These are phyloP conservation scores for Plantago ovata DNA, from an alignment of 257 asterid genomes.

Conservation along the genomic window DNA sequence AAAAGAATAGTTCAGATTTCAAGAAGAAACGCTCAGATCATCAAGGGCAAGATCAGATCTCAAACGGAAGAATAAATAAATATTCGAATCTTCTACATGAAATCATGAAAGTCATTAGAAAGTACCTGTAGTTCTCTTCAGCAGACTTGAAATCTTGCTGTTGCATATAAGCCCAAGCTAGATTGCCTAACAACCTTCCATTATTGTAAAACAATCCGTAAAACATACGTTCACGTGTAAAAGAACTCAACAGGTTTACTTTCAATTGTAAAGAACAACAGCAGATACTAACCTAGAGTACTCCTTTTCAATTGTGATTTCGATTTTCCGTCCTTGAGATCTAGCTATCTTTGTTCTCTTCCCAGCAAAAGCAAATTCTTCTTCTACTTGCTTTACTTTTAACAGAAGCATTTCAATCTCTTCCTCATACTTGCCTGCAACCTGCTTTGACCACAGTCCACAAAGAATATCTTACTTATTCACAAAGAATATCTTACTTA, in stretches of 20 bases:
- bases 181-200: constrained; percentile 77
- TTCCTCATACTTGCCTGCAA: constrained; percentile 72
- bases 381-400: constrained; percentile 69
- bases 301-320: constrained; percentile 75
- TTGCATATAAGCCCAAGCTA: constrained; percentile 93
- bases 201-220: not conserved
- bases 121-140: constrained; percentile 74
- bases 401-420: constrained; percentile 59
- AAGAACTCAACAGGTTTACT: not conserved
- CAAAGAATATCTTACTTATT: not conserved
- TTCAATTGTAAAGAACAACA: not conserved
- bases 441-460: constrained; percentile 46
- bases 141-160: constrained; percentile 64
- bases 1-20: not conserved
- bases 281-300: constrained; percentile 55
- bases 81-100: too few species aligned
- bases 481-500: not conserved
- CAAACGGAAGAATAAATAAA: not conserved
- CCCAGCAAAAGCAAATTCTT: constrained; percentile 65
- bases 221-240: constrained; percentile 11
- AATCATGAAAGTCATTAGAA: not conserved
- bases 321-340: constrained; percentile 80
- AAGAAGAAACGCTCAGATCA: not conserved
- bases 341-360: constrained; percentile 73
- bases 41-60: not conserved